A percentile compares a stretch with the other conserved stretches of the same genome.
Evolutionary conservation across 2,329 filamentous ascomycete species (phyloP).

Genomic region (Ceratocystis albifundus): DNA sequence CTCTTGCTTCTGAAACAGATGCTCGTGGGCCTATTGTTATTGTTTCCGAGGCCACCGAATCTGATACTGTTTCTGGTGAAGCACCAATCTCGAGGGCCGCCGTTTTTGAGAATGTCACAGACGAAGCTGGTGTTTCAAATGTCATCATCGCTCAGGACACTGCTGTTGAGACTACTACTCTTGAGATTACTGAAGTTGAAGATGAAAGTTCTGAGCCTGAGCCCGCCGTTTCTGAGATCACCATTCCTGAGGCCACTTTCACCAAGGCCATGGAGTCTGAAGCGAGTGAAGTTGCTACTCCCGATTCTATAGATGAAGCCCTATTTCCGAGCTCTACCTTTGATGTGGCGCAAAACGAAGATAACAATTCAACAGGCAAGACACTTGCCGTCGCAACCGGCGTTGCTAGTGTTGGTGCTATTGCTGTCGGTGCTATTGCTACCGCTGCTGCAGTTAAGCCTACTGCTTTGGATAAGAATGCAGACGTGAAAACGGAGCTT

Average conservation of each 20-base stretch:
- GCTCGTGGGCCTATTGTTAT: background rate
- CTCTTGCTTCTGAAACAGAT: background rate
- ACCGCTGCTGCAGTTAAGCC: background rate
- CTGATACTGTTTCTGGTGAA: background rate
- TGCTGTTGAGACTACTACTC: background rate
- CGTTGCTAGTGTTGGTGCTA: background rate
- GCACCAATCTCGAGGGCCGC: background rate
- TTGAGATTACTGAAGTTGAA: background rate
- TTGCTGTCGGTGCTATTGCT: background rate
- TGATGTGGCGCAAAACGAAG: background rate
- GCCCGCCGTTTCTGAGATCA: background rate
- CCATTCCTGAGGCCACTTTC: slow-evolving; percentile 3
- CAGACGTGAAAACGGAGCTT: background rate
- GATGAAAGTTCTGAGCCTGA: background rate
- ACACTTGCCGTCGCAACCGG: background rate
- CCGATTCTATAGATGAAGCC: background rate
- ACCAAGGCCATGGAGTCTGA: background rate
- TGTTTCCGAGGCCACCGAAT: slow-evolving; percentile 5
- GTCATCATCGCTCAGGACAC: background rate
- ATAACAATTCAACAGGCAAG: background rate
- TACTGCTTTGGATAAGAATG: background rate
- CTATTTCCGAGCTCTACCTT: background rate
- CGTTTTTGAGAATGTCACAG: background rate
- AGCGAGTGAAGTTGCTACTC: slow-evolving; percentile 3
- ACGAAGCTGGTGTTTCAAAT: background rate